Base-by-base conservation (phyloP, 2,329 filamentous ascomycete genomes). In the Hypoxylon rubiginosum region DNA sequence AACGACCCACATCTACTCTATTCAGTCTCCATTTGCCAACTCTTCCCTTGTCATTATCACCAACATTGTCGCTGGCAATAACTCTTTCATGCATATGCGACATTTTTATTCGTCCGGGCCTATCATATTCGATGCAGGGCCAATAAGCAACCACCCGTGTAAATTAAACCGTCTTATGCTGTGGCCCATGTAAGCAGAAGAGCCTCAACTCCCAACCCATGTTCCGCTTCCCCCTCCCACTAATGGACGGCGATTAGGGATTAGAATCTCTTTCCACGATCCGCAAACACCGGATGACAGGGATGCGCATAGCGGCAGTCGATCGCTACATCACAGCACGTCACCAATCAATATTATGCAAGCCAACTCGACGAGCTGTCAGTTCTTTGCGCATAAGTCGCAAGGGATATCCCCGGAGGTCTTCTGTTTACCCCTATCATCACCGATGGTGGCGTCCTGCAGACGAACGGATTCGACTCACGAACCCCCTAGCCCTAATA, bases 261-360 rank as follows among this genome's bases (percentile, higher is more conserved):
- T 24, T 21, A 13, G n/a, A 46, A 36, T 62, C 24, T 43, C 41
- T 51, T 43, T 10, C 19, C 21, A 51, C 7, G 32, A 43, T 19
- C 34, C 55, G 43, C 19, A 45, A 54, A 32, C 32, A 32, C 41
- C 45, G 17, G 26, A 36, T 9, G 19, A 24, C 43, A 36, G 39
- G 58, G 45, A 19, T 62, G 28, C 59, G 32, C 36, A 63, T 57
- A 55, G 43, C 24, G 58, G 46, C 21, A 46, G 28, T 62, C 43
- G 36, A 55, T 48, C 41, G 45, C 39, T 60, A 57, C 63, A 68
- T 54, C 34, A 60, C 49, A 63, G 24, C 24, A 53, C 21, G 50
- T 63, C 53, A 53, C 36, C 2, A 62, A 21, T 15, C 63, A 70
- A 69, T 71, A 67, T 67, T 67, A 70, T 69, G 66, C 66, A 71